Conservation (phyloP, 805 yeast species). For the Phaffomyces thermotolerans region DNA sequence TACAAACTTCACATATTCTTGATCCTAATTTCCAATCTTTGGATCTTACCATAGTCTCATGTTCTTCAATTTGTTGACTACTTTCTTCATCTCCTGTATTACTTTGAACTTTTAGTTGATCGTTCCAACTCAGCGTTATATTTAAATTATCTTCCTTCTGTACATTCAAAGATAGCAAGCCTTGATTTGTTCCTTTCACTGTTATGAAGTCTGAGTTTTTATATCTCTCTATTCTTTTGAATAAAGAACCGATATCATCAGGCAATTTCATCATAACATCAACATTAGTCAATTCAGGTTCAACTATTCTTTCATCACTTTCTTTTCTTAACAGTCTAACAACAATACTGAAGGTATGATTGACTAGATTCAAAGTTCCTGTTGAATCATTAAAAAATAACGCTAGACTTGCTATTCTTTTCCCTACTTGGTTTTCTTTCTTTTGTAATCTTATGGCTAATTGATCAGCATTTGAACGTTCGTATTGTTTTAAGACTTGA, state of each 20-base stretch:
- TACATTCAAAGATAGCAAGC: slow-evolving; percentile 44
- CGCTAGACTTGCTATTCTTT: slow-evolving; percentile 45
- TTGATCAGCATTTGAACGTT: slow-evolving; percentile 43
- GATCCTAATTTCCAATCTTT: slow-evolving; percentile 67
- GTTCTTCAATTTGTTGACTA: slow-evolving; percentile 24
- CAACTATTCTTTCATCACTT: slow-evolving; percentile 46
- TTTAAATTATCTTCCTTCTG: slow-evolving; percentile 46
- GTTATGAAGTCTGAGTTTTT: slow-evolving; percentile 43
- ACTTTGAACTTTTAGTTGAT: slow-evolving; percentile 36
- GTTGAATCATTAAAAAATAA: slow-evolving; percentile 43
- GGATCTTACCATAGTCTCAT: slow-evolving; percentile 44
- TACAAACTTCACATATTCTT: slow-evolving; percentile 52
- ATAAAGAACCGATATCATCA: slow-evolving; percentile 41
- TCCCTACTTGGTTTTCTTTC: slow-evolving; percentile 20
- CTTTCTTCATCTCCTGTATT: slow-evolving; percentile 21
- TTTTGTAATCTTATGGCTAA: slow-evolving; percentile 44
- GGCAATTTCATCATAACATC: slow-evolving; percentile 48
- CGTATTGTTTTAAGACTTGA: slow-evolving; percentile 51
- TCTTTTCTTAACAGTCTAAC: slow-evolving; percentile 52
- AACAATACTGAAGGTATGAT: slow-evolving; percentile 66
- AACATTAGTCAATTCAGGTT: slow-evolving; percentile 54
- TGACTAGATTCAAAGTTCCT: slow-evolving; percentile 37
- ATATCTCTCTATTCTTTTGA: slow-evolving; percentile 62
- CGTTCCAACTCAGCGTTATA: slow-evolving; percentile 56
- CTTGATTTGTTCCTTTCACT: slow-evolving; percentile 42